Conservation (phyloP, 371 early-diverging fungal genomes). For the Parasitella parasitica region DNA sequence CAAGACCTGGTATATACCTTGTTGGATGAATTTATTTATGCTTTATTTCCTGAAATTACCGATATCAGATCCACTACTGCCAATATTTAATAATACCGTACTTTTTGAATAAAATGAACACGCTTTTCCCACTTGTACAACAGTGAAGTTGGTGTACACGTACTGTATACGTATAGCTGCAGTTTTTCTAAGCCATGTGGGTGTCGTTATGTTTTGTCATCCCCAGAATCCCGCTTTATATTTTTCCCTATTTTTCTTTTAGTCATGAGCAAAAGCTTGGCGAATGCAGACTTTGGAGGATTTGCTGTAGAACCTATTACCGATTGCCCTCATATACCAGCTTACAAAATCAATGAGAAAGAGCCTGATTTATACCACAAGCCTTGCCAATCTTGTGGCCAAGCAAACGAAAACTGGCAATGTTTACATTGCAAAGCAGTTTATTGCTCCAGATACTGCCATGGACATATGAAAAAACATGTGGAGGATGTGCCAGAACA, state of each 20-base stretch:
- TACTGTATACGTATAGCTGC: too few relatives aligned
- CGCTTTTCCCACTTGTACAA: too few relatives aligned
- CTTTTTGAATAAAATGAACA: too few relatives aligned
- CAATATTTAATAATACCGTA: neutral
- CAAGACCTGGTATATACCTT: conserved; percentile 71
- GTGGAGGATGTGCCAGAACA: conserved; percentile 1
- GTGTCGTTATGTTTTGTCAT: too few relatives aligned
- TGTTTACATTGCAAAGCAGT: conserved; percentile 23
- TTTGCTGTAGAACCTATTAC: conserved; percentile 28
- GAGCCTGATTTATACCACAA: neutral
- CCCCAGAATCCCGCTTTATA: too few relatives aligned
- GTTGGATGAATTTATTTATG: conserved; percentile 71
- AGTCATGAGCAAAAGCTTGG: conserved; percentile 1
- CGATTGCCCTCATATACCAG: conserved; percentile 28
- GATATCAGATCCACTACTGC: neutral
- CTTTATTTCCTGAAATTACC: conserved; percentile 68
- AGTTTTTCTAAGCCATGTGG: too few relatives aligned
- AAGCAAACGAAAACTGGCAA: conserved; percentile 32
- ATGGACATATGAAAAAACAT: conserved; percentile 30
- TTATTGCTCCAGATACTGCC: conserved; percentile 25
- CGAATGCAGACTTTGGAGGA: neutral
- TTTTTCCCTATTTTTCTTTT: neutral
- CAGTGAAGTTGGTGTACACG: too few relatives aligned
- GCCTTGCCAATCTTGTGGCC: conserved; percentile 17
- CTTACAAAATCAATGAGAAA: neutral